A percentile compares a stretch with the other conserved stretches of the same genome.
Evolutionary conservation across 75 land plant species (phyloP).

Genomic region (Sequoia sempervirens): DNA sequence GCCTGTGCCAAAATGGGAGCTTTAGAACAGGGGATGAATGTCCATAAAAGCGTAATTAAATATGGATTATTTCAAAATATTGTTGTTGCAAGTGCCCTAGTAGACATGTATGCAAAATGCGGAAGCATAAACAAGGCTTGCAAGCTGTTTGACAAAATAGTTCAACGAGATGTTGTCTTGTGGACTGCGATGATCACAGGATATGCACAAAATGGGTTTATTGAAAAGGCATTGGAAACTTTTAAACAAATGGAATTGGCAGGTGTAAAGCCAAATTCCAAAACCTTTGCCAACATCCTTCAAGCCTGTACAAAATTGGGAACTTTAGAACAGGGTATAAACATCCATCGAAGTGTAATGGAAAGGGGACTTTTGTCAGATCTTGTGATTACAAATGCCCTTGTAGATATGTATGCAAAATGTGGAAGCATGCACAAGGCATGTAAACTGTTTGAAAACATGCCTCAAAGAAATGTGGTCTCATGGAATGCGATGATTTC

Average conservation of each 20-base stretch:
- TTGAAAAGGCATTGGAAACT: slow-evolving; percentile 16
- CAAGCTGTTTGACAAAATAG: background rate
- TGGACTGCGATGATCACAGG: slow-evolving; percentile 33
- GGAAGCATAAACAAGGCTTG: background rate
- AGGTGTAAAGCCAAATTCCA: slow-evolving; percentile 14
- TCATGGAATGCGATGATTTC: slow-evolving; percentile 29
- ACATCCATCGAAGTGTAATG: no score
- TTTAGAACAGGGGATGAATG: background rate
- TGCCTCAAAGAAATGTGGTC: slow-evolving; percentile 4
- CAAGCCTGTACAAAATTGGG: slow-evolving; percentile 10
- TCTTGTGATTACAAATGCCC: no score
- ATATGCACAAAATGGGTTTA: slow-evolving; percentile 16
- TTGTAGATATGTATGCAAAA: no score
- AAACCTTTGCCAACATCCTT: slow-evolving; percentile 16
- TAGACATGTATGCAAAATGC: slow-evolving; percentile 19
- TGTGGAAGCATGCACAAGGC: no score
- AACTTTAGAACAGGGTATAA: background rate
- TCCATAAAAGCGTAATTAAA: background rate
- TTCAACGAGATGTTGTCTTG: slow-evolving; percentile 18
- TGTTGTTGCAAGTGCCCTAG: slow-evolving; percentile 13
- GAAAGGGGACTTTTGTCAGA: no score
- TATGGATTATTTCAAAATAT: background rate
- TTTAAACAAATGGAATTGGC: slow-evolving; percentile 17
- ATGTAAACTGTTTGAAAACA: no score
- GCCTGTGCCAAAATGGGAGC: background rate